Evolutionary conservation across 176 grass and related monocot species (phyloP), one percentile per base, ranked within the genome.

Genomic region (Aechmea fasciata): DNA sequence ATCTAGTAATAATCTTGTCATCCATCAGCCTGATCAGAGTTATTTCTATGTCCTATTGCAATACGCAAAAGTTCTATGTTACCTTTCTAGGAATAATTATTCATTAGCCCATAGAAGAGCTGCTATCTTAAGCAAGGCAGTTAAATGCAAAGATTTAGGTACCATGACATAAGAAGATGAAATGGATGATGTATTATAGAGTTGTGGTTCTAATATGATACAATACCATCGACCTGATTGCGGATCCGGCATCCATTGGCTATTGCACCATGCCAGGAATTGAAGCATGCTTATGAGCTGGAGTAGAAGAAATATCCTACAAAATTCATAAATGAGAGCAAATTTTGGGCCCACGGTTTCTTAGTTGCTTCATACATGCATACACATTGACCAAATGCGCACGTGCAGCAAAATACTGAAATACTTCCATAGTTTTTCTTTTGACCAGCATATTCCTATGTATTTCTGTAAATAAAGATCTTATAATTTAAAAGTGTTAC

Each of bases 201-300:
- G 33, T 7, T 59, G 20, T 59, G n/a, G n/a, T 59, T 59, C n/a
- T 19, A 20, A 59, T 3, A 77, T 50, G 15, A 55, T 72, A 11
- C 52, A 49, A 55, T 85, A 92, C 93, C 81, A 90, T 61, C 90
- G 70, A 11, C 81, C 80, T 63, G 93, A 89, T 55, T 77, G 63
- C 57, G 82, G 69, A 49, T 81, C 70, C 54, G 88, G 79, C 89
- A 92, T 89, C 85, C 86, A 97, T 62, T 80, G 78, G 62, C 64
- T 81, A 66, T 97, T 86, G 74, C 89, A 97, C 93, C 93, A 97
- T 51, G 83, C 65, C 66, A 97, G 91, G 71, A 92, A 91, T 49
- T 92, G 83, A 4, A 85, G 79, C 86, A 92, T 83, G 79, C 89
- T 97, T 81, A 92, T 79, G 48, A 92, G 78, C 71, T 97, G 86